Evolutionary conservation across 2,329 filamentous ascomycete species (phyloP).

Genomic region (Biscogniauxia sp.): DNA sequence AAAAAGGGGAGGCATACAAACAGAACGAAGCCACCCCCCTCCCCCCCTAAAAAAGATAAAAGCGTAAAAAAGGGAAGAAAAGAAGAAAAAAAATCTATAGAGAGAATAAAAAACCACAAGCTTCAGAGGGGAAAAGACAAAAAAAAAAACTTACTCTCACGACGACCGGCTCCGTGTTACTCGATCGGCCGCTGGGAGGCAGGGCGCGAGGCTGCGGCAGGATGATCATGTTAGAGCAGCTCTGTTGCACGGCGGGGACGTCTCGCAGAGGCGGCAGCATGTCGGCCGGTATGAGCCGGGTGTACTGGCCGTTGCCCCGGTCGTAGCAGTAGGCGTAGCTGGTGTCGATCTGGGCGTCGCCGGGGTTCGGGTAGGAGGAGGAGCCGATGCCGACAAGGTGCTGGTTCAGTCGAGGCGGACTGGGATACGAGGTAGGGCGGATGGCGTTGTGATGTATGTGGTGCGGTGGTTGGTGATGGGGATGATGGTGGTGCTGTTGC

Average conservation of each 20-base stretch:
- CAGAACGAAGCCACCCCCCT: no score
- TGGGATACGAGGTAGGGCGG: constrained; percentile 12
- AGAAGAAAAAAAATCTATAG: not conserved
- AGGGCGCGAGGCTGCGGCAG: constrained; percentile 41
- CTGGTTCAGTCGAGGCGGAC: constrained; percentile 13
- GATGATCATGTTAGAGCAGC: constrained; percentile 44
- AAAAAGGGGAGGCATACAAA: no score
- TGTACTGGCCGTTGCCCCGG: constrained; percentile 51
- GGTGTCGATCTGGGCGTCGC: constrained; percentile 26
- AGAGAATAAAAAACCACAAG: constrained; percentile 2
- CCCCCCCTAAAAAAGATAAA: no score
- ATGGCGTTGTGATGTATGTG: constrained; percentile 7
- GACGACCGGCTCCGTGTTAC: constrained; percentile 36
- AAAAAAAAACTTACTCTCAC: constrained; percentile 38
- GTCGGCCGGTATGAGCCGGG: constrained; percentile 55
- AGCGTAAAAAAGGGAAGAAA: not conserved
- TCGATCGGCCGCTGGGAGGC: constrained; percentile 37
- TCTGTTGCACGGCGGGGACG: constrained; percentile 41
- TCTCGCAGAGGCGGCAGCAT: constrained; percentile 46
- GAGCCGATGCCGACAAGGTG: constrained; percentile 7
- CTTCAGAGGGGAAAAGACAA: constrained; percentile 9
- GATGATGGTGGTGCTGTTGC: not conserved
- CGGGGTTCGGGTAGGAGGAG: constrained; percentile 13
- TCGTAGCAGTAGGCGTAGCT: constrained; percentile 51
- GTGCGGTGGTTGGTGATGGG: constrained; percentile 3